Evolutionary conservation across 352 stramenopile genomes (phyloP), one percentile per base, ranked within the genome.

Genomic region (Phytophthora multivora): DNA sequence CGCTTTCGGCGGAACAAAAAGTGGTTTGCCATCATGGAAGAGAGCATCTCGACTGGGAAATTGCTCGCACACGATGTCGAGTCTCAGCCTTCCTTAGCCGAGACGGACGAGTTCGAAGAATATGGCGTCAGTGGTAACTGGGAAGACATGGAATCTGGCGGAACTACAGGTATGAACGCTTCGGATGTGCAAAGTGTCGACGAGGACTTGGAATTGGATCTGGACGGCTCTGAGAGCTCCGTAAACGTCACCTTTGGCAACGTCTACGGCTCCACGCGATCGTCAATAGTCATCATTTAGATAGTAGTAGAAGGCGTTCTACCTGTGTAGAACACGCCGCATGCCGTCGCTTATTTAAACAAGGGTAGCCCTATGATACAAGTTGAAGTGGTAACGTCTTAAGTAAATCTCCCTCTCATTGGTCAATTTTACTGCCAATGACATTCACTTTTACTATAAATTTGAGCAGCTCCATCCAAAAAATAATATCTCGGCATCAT

Each of bases 1-100:
- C 70, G 73, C 0, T 89, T 89, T 57, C 77, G 66, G 35, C 71
- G 76, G 15, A 73, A 63, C 51, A 88, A 85, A 23, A 79, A 73
- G 53, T 80, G 72, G 75, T 63, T 80, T 21, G 57, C 75, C 15
- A 73, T 77, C 54, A 70, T 76, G 35, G 71, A 83, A 45, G 69
- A 79, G 16, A 70, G 41, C 18, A 51, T 79, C 12, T 66, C 68
- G 30, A 79, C 71, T 2, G 61, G 77, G 25, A 83, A 77, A 21
- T 31, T 79, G 43, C 51, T 69, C 11, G 47, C 61, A 0, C 56
- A 70, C 42, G 66, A 75, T 21, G 43, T 65, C 7, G 71, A 64
- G 13, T 66, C 47, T 1, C 59, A 68, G 9, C 61, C 60, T 31
- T 76, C 66, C 33, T 41, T 73, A 26, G 57, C 57, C 0, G 56